Evolutionary conservation across 805 yeast genomes (phyloP), one percentile per base, ranked within the genome.

Genomic region (Yarrowia osloensis): DNA sequence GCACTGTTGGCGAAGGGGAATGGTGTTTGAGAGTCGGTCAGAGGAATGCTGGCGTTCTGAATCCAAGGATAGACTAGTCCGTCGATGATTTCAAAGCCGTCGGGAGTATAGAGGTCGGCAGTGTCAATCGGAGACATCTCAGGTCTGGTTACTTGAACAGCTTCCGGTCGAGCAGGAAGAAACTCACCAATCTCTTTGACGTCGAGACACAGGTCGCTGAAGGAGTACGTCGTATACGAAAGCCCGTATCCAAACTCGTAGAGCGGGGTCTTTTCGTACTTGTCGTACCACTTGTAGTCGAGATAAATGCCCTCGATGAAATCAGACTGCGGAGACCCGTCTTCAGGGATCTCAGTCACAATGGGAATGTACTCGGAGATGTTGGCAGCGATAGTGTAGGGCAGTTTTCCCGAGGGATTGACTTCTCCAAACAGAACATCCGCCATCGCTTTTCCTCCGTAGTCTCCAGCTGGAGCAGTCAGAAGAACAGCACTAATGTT

Each of bases 241-340:
- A 86, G 75, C 9, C 90, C 90, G 76, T 72, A 85, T 2, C 89
- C 90, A 74, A 87, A 87, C 68, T 85, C 88, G 72, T 74, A 87
- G 59, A 88, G 75, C n/a, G 89, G 88, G 68, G 79, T 79, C 49
- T 85, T 82, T 65, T 82, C 80, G 68, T 82, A 79, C 72, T 83
- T 83, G 70, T 85, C 88, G 74, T 85, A 86, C 72, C 81, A 83
- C 63, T 84, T 76, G 77, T 87, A 86, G 73, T 85, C 90, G 63
- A 84, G 72, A 69, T 79, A 83, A 22, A 83, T 75, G 59, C 82
- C 86, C 24, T 83, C 78, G 26, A 73, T 73, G 61, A 72, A 67
- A 28, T 69, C 70, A 69, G 76, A 78, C 57, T 74, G 77, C 11
- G 82, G 81, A 37, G 69, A 68, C 1, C 81, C 81, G 59, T 78